A percentile compares a stretch with the other conserved stretches of the same genome.
phyloP scores from a whole-genome alignment of 2,329 filamentous ascomycete genomes.

The Pleoardoris graminearum region DNA sequence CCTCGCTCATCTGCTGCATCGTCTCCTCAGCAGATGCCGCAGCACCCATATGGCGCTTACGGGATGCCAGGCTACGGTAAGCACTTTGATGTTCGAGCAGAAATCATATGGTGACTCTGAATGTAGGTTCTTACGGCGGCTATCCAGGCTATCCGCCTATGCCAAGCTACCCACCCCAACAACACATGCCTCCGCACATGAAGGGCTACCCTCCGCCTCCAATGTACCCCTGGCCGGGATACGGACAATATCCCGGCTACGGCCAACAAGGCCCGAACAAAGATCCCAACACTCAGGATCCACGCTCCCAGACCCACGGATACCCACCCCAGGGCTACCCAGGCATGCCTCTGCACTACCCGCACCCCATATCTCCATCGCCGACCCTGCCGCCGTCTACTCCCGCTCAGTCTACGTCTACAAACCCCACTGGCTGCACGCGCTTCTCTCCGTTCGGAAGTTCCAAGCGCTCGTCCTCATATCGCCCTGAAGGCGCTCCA shows the following conservation, averaged over 20 bases:
- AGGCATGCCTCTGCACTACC: slow-evolving; percentile 8
- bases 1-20: background rate
- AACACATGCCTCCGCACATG: slow-evolving; percentile 1
- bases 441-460: slow-evolving; percentile 10
- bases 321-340: background rate
- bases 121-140: slow-evolving; percentile 6
- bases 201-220: slow-evolving; percentile 4
- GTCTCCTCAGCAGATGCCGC: background rate
- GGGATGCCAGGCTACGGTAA: slow-evolving; percentile 3
- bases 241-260: slow-evolving; percentile 12
- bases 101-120: background rate
- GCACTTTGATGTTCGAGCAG: slow-evolving; percentile 4
- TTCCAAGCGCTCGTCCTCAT: background rate
- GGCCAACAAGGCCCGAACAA: slow-evolving; percentile 3
- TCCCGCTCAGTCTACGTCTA: background rate
- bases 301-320: background rate
- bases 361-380: slow-evolving; percentile 1
- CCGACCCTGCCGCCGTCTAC: slow-evolving; percentile 5
- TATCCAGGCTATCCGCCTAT: slow-evolving; percentile 7
- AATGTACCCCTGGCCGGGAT: slow-evolving; percentile 7
- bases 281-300: background rate
- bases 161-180: background rate
- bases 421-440: background rate
- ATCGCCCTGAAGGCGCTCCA: background rate
- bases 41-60: slow-evolving; percentile 6